A percentile compares a stretch with the other conserved stretches of the same genome.
phyloP scores from a whole-genome alignment of 2,329 filamentous ascomycete genomes.

The Alternaria conjuncta region DNA sequence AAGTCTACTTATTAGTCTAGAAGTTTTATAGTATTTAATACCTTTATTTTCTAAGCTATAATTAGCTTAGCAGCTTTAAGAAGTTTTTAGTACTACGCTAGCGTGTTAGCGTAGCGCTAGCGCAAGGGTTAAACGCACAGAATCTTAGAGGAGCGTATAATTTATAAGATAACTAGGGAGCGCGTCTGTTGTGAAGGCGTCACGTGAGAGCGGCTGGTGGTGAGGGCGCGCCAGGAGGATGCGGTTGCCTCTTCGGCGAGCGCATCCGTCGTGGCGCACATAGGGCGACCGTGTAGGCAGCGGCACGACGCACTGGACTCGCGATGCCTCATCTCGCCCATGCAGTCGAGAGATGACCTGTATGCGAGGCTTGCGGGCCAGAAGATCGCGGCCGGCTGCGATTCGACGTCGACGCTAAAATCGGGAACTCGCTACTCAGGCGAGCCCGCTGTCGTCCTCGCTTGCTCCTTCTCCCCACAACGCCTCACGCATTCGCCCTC shows the following conservation, averaged over 20 bases:
- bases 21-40: not conserved
- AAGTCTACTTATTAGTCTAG: not conserved
- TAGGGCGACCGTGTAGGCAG: not conserved
- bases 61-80: not conserved
- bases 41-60: not conserved
- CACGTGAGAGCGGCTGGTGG: slow-evolving; percentile 17
- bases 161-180: not conserved
- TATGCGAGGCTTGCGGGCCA: slow-evolving; percentile 31
- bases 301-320: not conserved
- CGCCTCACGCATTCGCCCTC: slow-evolving; percentile 3
- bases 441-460: slow-evolving; percentile 10
- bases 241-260: slow-evolving; percentile 2
- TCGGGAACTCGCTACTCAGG: slow-evolving; percentile 9
- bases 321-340: slow-evolving; percentile 25
- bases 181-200: slow-evolving; percentile 9
- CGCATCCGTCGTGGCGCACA: slow-evolving; percentile 10
- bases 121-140: too few species aligned
- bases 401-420: slow-evolving; percentile 27
- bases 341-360: slow-evolving; percentile 37
- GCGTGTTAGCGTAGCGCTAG: too few species aligned
- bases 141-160: too few species aligned
- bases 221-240: not conserved
- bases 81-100: not conserved
- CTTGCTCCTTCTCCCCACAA: slow-evolving; percentile 16
- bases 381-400: slow-evolving; percentile 34